Conservation (phyloP, 177 flowering plant genomes). For the Vitis hybrid region DNA sequence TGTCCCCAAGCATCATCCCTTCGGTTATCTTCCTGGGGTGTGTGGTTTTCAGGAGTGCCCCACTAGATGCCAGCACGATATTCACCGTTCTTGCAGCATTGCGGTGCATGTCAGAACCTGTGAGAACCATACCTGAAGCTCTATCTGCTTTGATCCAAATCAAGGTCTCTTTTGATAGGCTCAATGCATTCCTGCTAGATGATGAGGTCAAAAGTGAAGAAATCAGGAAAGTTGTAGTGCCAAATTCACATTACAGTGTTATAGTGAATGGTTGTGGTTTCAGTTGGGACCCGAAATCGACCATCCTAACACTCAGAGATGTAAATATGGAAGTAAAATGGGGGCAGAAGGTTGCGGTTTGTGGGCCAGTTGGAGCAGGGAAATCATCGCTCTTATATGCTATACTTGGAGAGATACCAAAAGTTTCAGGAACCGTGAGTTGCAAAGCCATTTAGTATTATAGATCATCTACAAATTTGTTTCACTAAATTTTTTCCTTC, state of each 20-base stretch:
- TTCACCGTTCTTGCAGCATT: constrained; percentile 73
- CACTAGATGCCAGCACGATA: constrained; percentile 67
- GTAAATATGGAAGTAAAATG: constrained; percentile 41
- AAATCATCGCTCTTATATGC: constrained; percentile 77
- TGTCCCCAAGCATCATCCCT: constrained; percentile 69
- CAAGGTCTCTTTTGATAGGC: constrained; percentile 73
- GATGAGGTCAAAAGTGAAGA: constrained; percentile 60
- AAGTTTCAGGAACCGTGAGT: constrained; percentile 76
- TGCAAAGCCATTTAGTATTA: neutral
- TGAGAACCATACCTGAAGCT: constrained; percentile 69
- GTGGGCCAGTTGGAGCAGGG: constrained; percentile 92
- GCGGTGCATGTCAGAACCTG: constrained; percentile 67
- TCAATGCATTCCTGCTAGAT: constrained; percentile 53
- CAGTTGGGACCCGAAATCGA: constrained; percentile 58
- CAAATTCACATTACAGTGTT: constrained; percentile 20
- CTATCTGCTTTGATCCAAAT: constrained; percentile 70
- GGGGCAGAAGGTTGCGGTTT: constrained; percentile 73
- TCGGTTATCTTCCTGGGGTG: constrained; percentile 66
- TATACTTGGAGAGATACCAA: constrained; percentile 79
- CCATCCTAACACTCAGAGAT: constrained; percentile 35
- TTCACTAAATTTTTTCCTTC: neutral
- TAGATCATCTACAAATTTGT: neutral
- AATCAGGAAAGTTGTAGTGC: constrained; percentile 3
- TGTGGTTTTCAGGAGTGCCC: constrained; percentile 36
- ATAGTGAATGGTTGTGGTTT: constrained; percentile 44